Evolutionary conservation across 1,284 basidiomycete genomes (phyloP), one percentile per base, ranked within the genome.

Genomic region (Salmacisia buchloeana): DNA sequence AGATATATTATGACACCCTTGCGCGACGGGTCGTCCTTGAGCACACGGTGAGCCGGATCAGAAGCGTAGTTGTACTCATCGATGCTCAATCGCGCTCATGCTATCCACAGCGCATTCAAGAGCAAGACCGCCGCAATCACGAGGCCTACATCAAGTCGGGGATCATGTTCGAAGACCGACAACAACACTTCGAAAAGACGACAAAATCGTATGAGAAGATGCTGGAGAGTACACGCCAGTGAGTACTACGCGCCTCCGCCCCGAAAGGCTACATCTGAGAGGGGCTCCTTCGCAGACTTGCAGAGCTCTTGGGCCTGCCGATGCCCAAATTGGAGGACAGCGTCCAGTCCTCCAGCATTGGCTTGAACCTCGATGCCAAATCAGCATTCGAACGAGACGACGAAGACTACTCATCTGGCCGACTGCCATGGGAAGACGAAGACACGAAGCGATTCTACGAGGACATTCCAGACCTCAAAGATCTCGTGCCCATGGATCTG

Each of bases 121-220:
- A 97, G 68, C 93, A 97, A 81, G 96, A 98, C 78, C 87, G 89
- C 69, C 86, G 89, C 59, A 98, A 98, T 72, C 94, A 97, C 75
- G 94, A 98, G 82, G 96, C 94, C 63, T 98, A 98, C 80, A 97
- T 98, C 74, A 90, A 92, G 39, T 97, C 92, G 0, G 94, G 94
- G 27, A 94, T 98, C 81, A 97, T 99, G 69, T 98, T 99, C 72
- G 96, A 99, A 79, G 96, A 99, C 81, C 87, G 96, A 21, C 93
- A 97, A 79, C 93, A 98, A 80, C 91, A 89, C 13, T 98, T 97
- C 79, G 96, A 99, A 82, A 94, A 92, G 82, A 94, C 97, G 89
- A 92, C 92, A 13, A 93, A 91, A 80, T 86, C 87, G 36, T 96
- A 97, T 73, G 94, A 98, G 81, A 91, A 93, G 65, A 82, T 97